A percentile compares a stretch with the other conserved stretches of the same genome.
Conservation (phyloP, 768 basidiomycete genomes). For the Lactifluus rugatus region DNA sequence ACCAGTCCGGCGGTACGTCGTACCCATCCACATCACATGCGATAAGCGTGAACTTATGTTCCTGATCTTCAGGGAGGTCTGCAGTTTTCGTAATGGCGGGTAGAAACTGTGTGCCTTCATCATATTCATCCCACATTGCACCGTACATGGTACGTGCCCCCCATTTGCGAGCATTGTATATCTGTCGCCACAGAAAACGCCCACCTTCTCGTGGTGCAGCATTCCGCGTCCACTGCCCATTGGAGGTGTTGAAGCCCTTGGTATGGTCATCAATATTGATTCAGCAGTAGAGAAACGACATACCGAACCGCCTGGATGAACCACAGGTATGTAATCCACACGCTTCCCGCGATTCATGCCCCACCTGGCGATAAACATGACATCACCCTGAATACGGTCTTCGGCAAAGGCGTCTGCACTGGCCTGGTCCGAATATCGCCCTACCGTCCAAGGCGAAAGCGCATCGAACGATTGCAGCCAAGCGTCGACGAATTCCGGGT, state of each 20-base stretch:
- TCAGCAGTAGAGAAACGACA: slow-evolving; percentile 26
- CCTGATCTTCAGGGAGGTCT: slow-evolving; percentile 43
- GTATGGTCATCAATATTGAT: neutral
- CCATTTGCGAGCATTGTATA: slow-evolving; percentile 54
- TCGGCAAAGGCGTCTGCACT: slow-evolving; percentile 57
- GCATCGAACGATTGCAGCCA: slow-evolving; percentile 76
- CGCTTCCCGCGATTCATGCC: slow-evolving; percentile 30
- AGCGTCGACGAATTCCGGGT: slow-evolving; percentile 54
- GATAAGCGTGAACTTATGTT: slow-evolving; percentile 50
- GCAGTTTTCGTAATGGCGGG: slow-evolving; percentile 54
- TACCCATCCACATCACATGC: slow-evolving; percentile 72
- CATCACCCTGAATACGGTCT: slow-evolving; percentile 53
- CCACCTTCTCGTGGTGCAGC: slow-evolving; percentile 65
- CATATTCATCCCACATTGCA: slow-evolving; percentile 89
- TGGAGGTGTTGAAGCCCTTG: slow-evolving; percentile 62
- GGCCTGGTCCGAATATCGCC: slow-evolving; percentile 49
- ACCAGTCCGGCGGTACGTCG: slow-evolving; percentile 76
- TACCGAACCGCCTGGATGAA: slow-evolving; percentile 75
- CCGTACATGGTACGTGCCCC: slow-evolving; percentile 63
- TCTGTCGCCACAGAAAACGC: slow-evolving; percentile 68
- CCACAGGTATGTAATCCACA: slow-evolving; percentile 76
- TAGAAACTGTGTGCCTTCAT: slow-evolving; percentile 78
- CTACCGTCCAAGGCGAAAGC: slow-evolving; percentile 77
- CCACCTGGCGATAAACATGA: slow-evolving; percentile 44
- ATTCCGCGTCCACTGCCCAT: slow-evolving; percentile 65